These are phyloP conservation scores for Closterium sp. DNA, from an alignment of 139 green algal species.

Conservation along the genomic window DNA sequence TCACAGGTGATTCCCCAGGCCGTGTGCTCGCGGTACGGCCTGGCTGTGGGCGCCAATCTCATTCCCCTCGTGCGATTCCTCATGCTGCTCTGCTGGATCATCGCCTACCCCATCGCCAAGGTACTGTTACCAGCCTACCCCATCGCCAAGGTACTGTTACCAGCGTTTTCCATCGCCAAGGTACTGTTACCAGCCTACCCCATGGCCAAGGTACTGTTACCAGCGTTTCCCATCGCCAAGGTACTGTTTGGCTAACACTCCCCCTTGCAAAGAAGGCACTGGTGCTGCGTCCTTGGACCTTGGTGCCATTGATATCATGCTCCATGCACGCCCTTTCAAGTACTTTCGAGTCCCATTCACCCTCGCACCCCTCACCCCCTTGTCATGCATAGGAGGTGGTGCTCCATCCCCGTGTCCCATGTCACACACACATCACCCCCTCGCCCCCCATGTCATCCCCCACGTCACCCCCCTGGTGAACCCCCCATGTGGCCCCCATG, in stretches of 20 bases:
- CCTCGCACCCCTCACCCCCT: too few species aligned
- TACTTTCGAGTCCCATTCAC: too few species aligned
- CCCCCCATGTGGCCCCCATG: too few species aligned
- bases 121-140: background rate
- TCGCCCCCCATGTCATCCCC: background rate
- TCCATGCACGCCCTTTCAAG: too few species aligned
- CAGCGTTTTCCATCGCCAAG: background rate
- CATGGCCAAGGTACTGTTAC: slow-evolving; percentile 24
- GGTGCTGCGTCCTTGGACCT: too few species aligned
- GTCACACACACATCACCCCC: background rate
- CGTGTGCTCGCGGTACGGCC: slow-evolving; percentile 30
- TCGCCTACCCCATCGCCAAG: slow-evolving; percentile 39
- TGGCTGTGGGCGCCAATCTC: slow-evolving; percentile 37
- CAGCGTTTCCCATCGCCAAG: background rate
- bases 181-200: slow-evolving; percentile 19
- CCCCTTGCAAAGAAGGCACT: too few species aligned
- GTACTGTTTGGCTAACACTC: too few species aligned
- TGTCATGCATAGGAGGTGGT: too few species aligned
- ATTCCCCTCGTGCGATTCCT: slow-evolving; percentile 16
- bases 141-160: background rate
- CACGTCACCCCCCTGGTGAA: background rate
- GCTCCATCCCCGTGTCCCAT: background rate
- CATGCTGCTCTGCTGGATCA: slow-evolving; percentile 26
- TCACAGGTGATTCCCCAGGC: slow-evolving; percentile 38
- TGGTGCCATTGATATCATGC: too few species aligned